Evolutionary conservation across 2,329 filamentous ascomycete species (phyloP), one percentile per base, ranked within the genome.

Genomic region (Rutstroemia sp.): DNA sequence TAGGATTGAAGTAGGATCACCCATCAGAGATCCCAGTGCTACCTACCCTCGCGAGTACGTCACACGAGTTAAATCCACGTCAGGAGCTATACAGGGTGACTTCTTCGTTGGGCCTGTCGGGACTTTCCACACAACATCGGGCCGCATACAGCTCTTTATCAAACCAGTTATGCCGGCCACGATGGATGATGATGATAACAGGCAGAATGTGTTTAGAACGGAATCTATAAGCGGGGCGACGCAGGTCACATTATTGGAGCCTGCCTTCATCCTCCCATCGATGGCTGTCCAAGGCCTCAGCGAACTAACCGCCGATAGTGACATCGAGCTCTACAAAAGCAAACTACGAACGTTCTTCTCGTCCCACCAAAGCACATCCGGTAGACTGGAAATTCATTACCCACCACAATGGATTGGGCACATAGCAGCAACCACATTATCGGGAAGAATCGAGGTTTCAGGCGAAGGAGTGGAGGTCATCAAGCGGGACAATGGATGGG

Each of bases 11-110:
- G 61, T 65, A 34, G 55, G 60, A 44, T 51, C 64, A 23, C 60
- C 64, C 19, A 14, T 44, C 1, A 19, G 23, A n/a, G 42, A 54
- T 6, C 57, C 58, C 17, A 36, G 39, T 9, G 63, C 60, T 44
- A 51, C 30, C 14, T 63, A 63, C 10, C 57, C 61, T n/a, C 63
- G 67, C 39, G 61, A 68, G 36, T 68, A 69, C 49, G 61, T 63
- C 25, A 68, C 66, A 5, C 56, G 54, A 12, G 61, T 67, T 2
- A 54, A 60, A n/a, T 63, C 67, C 14, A 56, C 34, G 19, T 62
- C 65, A 7, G 66, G 65, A 1, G 53, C 40, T 17, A 65, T 69
- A 6, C 27, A 27, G 19, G 67, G 67, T 6, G 56, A 58, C 12
- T 69, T 57, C 23, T 67, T 66, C 25, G 23, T 67, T 7, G 66